Percentiles rank a stretch among this genome's conserved stretches.
These are phyloP conservation scores for Piper betle DNA, from an alignment of 164 flowering plant species.

Conservation along the genomic window DNA sequence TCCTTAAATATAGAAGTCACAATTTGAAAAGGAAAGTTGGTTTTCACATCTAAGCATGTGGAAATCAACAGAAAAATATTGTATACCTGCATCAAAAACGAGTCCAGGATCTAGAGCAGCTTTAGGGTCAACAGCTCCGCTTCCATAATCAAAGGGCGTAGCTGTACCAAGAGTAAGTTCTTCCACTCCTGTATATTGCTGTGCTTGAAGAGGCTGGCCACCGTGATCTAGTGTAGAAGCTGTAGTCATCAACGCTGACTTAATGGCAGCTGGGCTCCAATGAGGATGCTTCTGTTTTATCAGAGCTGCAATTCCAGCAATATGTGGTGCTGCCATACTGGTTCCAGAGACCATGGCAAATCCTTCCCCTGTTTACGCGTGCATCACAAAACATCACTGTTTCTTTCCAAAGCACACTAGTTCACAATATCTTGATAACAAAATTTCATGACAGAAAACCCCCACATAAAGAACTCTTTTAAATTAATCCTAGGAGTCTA, in stretches of 20 bases:
- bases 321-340: constrained; percentile 53
- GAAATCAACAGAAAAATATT: background rate
- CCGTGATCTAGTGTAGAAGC: constrained; percentile 58
- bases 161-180: constrained; percentile 48
- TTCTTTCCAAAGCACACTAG: no score
- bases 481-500: no score
- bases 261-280: constrained; percentile 94
- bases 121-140: constrained; percentile 88
- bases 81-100: constrained; percentile 74
- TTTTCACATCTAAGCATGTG: no score
- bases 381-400: no score
- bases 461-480: no score
- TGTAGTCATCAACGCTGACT: constrained; percentile 96
- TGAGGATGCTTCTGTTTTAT: constrained; percentile 84
- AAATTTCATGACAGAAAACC: no score
- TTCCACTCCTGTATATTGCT: constrained; percentile 69
- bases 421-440: no score
- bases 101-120: constrained; percentile 97
- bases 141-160: constrained; percentile 93
- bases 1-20: no score
- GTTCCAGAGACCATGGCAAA: constrained; percentile 71
- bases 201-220: constrained; percentile 78
- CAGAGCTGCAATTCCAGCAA: constrained; percentile 95
- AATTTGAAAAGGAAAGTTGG: no score
- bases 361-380: constrained; percentile 50